phyloP scores from a whole-genome alignment of 1,284 basidiomycete species.

The Heterobasidion annosum region DNA sequence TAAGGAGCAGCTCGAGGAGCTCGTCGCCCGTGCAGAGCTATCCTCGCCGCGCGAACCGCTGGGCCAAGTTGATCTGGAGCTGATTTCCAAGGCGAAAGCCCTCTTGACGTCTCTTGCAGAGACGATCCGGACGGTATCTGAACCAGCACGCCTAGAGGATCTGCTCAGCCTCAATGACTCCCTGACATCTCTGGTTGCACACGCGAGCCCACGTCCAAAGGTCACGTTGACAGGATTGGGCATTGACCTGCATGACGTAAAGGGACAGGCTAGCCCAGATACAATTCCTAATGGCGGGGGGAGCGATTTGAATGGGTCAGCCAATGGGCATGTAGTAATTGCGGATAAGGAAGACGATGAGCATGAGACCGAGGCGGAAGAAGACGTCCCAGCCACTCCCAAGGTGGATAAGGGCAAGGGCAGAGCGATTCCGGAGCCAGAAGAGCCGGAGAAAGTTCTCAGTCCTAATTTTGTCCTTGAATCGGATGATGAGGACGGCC shows the following conservation, averaged over 20 bases:
- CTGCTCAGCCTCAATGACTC: conserved; percentile 68
- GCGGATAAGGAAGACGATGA: conserved; percentile 14
- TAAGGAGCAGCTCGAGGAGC: conserved; percentile 39
- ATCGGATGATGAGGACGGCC: conserved; percentile 49
- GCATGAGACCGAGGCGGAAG: conserved; percentile 19
- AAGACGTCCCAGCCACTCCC: conserved; percentile 43
- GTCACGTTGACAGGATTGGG: conserved; percentile 42
- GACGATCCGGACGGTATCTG: conserved; percentile 49
- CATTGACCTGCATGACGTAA: conserved; percentile 18
- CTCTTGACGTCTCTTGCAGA: conserved; percentile 50
- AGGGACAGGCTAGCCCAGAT: background rate
- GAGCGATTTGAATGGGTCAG: background rate
- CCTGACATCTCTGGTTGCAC: conserved; percentile 43
- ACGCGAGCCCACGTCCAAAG: conserved; percentile 22
- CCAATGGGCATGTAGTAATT: conserved; percentile 8
- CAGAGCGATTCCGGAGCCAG: conserved; percentile 57
- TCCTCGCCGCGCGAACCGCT: conserved; percentile 5
- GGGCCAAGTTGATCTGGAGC: conserved; percentile 17
- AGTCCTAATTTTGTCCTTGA: conserved; percentile 51
- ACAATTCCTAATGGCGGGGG: background rate
- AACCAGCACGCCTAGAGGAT: conserved; percentile 51
- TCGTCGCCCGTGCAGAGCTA: conserved; percentile 24
- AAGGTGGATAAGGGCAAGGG: conserved; percentile 69
- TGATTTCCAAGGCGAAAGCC: conserved; percentile 40
- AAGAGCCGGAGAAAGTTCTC: conserved; percentile 57